Percentiles rank a stretch among this genome's conserved stretches.
phyloP scores from a whole-genome alignment of 2,329 filamentous ascomycete genomes.

The Mollisiaceae sp. region DNA sequence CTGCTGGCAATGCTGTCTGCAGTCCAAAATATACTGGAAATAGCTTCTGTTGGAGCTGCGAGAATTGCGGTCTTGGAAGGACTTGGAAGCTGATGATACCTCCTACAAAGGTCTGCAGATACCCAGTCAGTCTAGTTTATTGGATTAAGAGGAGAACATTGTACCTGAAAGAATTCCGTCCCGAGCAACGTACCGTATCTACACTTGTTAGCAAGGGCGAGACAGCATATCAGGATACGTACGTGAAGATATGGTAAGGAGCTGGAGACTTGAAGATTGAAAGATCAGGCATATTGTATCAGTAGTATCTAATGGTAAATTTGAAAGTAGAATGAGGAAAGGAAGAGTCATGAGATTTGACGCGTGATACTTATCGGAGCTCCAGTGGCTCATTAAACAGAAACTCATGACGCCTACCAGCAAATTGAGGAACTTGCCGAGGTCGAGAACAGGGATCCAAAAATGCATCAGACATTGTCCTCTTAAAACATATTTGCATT shows the following conservation, averaged over 20 bases:
- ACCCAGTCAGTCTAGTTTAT: neutral
- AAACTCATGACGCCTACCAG: neutral
- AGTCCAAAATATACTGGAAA: conserved; percentile 91
- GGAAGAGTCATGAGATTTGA: neutral
- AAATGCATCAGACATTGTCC: too few species aligned
- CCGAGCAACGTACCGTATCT: conserved; percentile 91
- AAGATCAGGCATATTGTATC: conserved; percentile 43
- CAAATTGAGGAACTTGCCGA: conserved; percentile 1
- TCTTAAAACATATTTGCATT: too few species aligned
- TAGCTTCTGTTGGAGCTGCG: conserved; percentile 75
- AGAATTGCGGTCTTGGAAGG: conserved; percentile 81
- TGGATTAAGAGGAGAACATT: conserved; percentile 18
- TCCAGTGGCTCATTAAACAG: neutral
- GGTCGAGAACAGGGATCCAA: neutral
- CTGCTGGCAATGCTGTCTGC: conserved; percentile 75
- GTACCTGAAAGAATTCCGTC: conserved; percentile 82
- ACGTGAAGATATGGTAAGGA: conserved; percentile 80
- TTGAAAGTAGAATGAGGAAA: neutral
- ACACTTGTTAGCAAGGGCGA: conserved; percentile 43
- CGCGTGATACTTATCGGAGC: neutral
- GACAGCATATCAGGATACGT: conserved; percentile 37
- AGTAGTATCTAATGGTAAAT: neutral
- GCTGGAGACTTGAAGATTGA: conserved; percentile 62
- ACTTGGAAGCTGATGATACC: conserved; percentile 77
- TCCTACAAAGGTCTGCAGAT: conserved; percentile 70